Conservation (phyloP, 2,329 filamentous ascomycete genomes). For the Cyclaneusma minus region DNA sequence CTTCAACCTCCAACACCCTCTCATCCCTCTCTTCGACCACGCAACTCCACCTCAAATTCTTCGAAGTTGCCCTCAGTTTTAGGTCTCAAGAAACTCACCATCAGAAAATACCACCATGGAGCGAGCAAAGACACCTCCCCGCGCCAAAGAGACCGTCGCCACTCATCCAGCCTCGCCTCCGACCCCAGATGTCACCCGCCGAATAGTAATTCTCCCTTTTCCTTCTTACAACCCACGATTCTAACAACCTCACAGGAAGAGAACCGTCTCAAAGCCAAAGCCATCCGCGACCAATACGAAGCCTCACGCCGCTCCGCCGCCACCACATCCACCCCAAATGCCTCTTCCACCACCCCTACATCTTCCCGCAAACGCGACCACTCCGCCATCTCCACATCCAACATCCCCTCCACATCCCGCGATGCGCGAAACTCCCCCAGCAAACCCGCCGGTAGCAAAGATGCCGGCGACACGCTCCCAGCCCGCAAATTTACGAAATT, state of each 20-base stretch:
- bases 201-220: conserved; percentile 29
- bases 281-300: conserved; percentile 58
- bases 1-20: no score
- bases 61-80: no score
- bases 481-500: conserved; percentile 84
- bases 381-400: conserved; percentile 41
- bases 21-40: no score
- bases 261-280: conserved; percentile 77
- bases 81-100: no score
- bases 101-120: no score
- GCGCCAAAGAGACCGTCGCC: conserved; percentile 14
- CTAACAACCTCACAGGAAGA: conserved; percentile 48
- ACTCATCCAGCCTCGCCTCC: conserved; percentile 27
- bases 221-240: conserved; percentile 2
- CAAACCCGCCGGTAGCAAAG: conserved; percentile 5
- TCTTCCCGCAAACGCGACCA: conserved; percentile 60
- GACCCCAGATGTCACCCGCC: conserved; percentile 36
- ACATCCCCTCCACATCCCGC: conserved; percentile 42
- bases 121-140: conserved; percentile 29
- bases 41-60: no score
- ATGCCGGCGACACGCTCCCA: conserved; percentile 39
- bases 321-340: conserved; percentile 14
- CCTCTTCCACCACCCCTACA: conserved; percentile 28
- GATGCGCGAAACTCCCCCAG: conserved; percentile 38
- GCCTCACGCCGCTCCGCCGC: conserved; percentile 28